Evolutionary conservation across 306 rosid species (phyloP).

Genomic region (Canavalia ensiformis): DNA sequence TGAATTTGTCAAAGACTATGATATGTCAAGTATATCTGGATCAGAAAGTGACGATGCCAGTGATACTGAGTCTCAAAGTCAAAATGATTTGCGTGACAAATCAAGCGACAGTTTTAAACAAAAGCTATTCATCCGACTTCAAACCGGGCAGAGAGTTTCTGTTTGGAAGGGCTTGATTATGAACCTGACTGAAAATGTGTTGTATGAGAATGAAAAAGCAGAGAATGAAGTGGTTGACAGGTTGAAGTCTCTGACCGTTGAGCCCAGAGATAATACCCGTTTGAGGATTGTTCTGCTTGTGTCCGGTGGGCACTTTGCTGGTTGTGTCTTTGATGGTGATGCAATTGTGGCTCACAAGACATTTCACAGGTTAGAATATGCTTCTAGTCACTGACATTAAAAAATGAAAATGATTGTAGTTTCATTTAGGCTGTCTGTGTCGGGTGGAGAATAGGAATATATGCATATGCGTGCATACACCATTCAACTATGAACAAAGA

Average conservation of each 20-base stretch:
- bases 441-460: constrained; percentile 12
- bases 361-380: constrained; percentile 82
- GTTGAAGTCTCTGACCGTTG: constrained; percentile 65
- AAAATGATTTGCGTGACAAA: constrained; percentile 44
- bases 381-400: constrained; percentile 4
- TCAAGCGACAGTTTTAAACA: constrained; percentile 59
- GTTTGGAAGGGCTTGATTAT: constrained; percentile 83
- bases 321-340: constrained; percentile 91
- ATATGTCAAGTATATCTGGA: constrained; percentile 95
- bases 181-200: constrained; percentile 66
- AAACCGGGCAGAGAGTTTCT: constrained; percentile 74
- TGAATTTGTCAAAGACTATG: constrained; percentile 83
- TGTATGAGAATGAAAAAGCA: constrained; percentile 52
- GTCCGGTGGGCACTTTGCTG: constrained; percentile 95
- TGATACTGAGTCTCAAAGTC: constrained; percentile 49
- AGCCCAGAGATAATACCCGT: constrained; percentile 70
- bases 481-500: constrained; percentile 12
- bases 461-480: background rate
- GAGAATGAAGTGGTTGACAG: constrained; percentile 62
- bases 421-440: constrained; percentile 31
- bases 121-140: constrained; percentile 68
- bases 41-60: constrained; percentile 83
- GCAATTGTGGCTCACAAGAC: constrained; percentile 88
- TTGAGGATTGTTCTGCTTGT: constrained; percentile 87
- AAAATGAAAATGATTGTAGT: background rate